Conservation (phyloP, 78 protist genomes). For the Emiliania huxleyi region DNA sequence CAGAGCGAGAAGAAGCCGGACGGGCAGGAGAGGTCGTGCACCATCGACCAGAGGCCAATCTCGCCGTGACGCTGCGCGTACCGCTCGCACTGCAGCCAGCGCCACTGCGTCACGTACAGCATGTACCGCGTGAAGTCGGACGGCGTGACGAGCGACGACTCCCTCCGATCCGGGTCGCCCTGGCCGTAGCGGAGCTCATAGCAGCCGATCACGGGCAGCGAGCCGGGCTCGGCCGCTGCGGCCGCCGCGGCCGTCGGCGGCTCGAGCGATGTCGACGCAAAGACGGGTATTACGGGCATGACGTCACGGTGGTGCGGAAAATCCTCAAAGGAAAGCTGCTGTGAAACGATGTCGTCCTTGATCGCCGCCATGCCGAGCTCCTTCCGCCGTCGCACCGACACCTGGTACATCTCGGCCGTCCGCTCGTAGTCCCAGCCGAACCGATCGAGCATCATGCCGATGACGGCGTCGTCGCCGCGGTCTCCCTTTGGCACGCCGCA, state of each 20-base stretch:
- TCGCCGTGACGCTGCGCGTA: background rate
- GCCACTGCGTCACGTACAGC: conserved; percentile 22
- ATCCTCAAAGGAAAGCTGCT: background rate
- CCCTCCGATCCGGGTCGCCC: background rate
- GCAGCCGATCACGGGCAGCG: background rate
- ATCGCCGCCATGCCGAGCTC: background rate
- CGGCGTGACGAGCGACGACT: background rate
- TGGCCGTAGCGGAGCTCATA: conserved; percentile 26
- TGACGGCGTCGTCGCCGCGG: background rate
- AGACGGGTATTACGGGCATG: background rate
- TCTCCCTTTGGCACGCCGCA: background rate
- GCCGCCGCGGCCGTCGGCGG: background rate
- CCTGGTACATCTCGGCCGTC: background rate
- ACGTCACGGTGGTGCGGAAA: background rate
- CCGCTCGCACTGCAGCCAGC: conserved; percentile 1
- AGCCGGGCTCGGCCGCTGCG: background rate
- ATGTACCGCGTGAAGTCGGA: background rate
- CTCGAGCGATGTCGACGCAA: background rate
- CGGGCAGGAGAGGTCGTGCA: conserved; percentile 27
- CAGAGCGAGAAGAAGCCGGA: background rate
- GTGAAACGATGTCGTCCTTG: background rate
- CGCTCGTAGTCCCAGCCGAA: background rate
- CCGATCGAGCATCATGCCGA: background rate
- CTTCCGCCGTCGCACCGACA: background rate
- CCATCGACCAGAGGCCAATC: conserved; percentile 15